A percentile compares a stretch with the other conserved stretches of the same genome.
Evolutionary conservation across 140 eudicot genomes (phyloP).

Genomic region (Ambrosia hybrid): DNA sequence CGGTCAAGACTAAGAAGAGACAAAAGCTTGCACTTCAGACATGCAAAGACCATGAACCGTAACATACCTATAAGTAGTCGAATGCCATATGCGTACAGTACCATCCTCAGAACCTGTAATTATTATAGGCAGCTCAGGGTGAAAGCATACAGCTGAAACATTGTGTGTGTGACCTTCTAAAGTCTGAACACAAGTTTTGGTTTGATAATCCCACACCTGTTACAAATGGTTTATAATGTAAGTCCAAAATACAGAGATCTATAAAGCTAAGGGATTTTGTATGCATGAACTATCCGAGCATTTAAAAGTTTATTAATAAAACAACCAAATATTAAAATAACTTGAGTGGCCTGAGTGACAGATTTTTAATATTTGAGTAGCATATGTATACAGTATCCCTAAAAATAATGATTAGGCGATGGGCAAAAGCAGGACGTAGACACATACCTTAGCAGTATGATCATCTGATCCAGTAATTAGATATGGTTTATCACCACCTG

Average conservation of each 20-base stretch:
- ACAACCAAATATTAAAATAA: neutral
- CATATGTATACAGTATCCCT: neutral
- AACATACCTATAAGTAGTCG: constrained; percentile 67
- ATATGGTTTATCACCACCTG: constrained; percentile 81
- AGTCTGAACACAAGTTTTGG: constrained; percentile 74
- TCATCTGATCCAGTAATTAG: constrained; percentile 89
- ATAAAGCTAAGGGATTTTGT: neutral
- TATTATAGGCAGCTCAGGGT: constrained; percentile 78
- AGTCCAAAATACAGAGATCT: neutral
- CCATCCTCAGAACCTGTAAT: constrained; percentile 91
- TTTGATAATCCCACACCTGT: constrained; percentile 90
- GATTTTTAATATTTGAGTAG: neutral
- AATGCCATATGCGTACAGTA: constrained; percentile 80
- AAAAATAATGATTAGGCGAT: neutral
- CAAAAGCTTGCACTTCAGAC: neutral
- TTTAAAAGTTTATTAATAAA: neutral
- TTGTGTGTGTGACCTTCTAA: constrained; percentile 88
- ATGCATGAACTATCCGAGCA: neutral
- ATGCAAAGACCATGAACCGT: constrained; percentile 22
- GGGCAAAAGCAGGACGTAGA: neutral
- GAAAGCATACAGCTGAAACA: constrained; percentile 75
- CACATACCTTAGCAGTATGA: constrained; percentile 76
- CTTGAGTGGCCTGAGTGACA: constrained; percentile 9
- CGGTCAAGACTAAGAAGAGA: constrained; percentile 8
- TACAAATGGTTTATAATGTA: constrained; percentile 26